Conservation (phyloP, 2,329 filamentous ascomycete species). For the Bretziella fagacearum region DNA sequence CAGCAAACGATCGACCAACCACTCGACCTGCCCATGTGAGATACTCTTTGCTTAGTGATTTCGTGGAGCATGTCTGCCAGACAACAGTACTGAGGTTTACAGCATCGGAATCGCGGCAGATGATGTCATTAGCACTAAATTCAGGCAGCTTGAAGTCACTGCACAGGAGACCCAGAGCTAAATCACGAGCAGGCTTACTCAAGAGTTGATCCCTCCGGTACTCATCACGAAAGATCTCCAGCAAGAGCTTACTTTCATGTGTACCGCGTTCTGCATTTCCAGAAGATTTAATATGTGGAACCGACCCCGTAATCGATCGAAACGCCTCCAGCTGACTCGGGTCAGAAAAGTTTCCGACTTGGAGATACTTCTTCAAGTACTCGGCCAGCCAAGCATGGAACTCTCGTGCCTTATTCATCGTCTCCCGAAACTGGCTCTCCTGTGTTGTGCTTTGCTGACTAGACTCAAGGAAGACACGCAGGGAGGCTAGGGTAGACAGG, state of each 20-base stretch:
- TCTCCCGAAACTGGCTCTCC: conserved; percentile 63
- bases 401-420: conserved; percentile 53
- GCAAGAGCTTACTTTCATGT: conserved; percentile 61
- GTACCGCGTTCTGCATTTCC: conserved; percentile 54
- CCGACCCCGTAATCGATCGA: conserved; percentile 48
- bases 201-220: conserved; percentile 45
- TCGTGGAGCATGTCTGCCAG: conserved; percentile 58
- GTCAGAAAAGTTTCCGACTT: conserved; percentile 34
- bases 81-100: conserved; percentile 46
- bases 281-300: conserved; percentile 46
- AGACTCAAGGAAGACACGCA: conserved; percentile 58
- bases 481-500: conserved; percentile 60
- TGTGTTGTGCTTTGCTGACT: conserved; percentile 61
- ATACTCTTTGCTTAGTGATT: conserved; percentile 49
- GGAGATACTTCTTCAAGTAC: conserved; percentile 44
- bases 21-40: conserved; percentile 72
- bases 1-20: conserved; percentile 66
- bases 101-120: conserved; percentile 50
- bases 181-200: conserved; percentile 48
- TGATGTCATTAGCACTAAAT: conserved; percentile 36
- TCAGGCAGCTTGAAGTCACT: conserved; percentile 47
- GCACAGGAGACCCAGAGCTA: conserved; percentile 59
- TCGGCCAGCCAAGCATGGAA: conserved; percentile 68
- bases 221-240: conserved; percentile 65
- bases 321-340: conserved; percentile 37